Conservation (phyloP, 1,284 basidiomycete species). For the Peniophora sp. region DNA sequence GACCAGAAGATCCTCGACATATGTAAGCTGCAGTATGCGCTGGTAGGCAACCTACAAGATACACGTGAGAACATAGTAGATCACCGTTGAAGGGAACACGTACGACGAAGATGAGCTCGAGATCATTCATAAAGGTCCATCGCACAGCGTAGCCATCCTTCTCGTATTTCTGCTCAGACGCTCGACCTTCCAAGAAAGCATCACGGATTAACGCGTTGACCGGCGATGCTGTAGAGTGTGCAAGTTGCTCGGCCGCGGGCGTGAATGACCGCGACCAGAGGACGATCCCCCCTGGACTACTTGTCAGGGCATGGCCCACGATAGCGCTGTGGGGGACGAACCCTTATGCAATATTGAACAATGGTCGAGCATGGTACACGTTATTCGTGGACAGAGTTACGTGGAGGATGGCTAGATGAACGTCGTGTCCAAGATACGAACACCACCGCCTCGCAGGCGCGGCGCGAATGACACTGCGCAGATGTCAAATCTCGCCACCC, state of each 20-base stretch:
- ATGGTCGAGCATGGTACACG: conserved; percentile 67
- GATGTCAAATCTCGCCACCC: too few species aligned
- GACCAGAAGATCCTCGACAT: conserved; percentile 82
- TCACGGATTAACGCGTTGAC: conserved; percentile 87
- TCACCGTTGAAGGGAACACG: conserved; percentile 21
- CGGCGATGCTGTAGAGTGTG: conserved; percentile 74
- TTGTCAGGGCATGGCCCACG: conserved; percentile 5
- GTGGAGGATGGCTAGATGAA: too few species aligned
- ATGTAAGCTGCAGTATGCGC: conserved; percentile 90
- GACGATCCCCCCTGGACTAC: conserved; percentile 71
- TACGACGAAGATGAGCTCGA: conserved; percentile 93
- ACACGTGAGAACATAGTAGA: conserved; percentile 5
- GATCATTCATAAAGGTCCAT: conserved; percentile 89
- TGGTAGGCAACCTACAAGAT: conserved; percentile 85
- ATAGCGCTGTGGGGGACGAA: conserved; percentile 20
- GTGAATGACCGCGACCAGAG: conserved; percentile 92
- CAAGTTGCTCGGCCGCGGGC: conserved; percentile 68
- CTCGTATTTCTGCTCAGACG: conserved; percentile 75
- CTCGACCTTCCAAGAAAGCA: conserved; percentile 81
- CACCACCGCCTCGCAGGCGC: too few species aligned
- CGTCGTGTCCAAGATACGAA: too few species aligned
- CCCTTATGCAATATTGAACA: conserved; percentile 89
- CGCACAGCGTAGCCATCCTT: conserved; percentile 88
- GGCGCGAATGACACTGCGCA: too few species aligned
- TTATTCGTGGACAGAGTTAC: too few species aligned